Base-by-base conservation (phyloP, 148 eudicot genomes). In the Polygonum aviculare region DNA sequence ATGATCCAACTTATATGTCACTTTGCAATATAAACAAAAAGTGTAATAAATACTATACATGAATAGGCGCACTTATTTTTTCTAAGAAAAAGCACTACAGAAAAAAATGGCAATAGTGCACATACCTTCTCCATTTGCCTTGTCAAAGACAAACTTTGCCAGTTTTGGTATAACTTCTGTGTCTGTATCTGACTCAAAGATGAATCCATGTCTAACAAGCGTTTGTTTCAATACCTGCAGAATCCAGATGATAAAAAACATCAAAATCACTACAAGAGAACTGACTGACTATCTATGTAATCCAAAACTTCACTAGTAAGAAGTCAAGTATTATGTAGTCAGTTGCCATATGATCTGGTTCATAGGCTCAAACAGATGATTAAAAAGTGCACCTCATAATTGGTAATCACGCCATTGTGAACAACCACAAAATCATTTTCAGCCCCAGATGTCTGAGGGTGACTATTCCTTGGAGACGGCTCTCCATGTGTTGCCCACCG, bases 401-500 rank as follows among this genome's bases (percentile, higher is more conserved):
- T 95, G 69, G 98, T 95, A 77, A 95, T 82, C 74, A 95, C 90
- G 41, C 98, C 98, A 84, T 95, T 95, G 78, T 95, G 98, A 57
- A 95, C 98, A 76, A 95, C 98, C 73, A 95, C 74, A 55, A 92
- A 95, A 18, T 92, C 98, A 73, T 95, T 92, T 75, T 84, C 92
- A 60, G 88, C 76, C 75, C 88, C 99, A 74, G 99, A 96, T 26
- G 93, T 80, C 80, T 96, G 99, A 69, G 99, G 99, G 82, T 96
- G 99, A 77, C 97, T 96, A 84, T 96, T 96, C 78, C 91, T 91
- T 12, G 97, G 90, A 77, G 99, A 83, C 51, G 99, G 99, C 81
- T 96, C 99, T 33, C 99, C 99, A 74, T 96, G 99, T 40, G 99
- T 96, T n/a, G 99, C 99, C 99, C 99, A 96, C 39, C 99, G 89